phyloP scores from a whole-genome alignment of 305 asterid species.

The Solanum hybrid region DNA sequence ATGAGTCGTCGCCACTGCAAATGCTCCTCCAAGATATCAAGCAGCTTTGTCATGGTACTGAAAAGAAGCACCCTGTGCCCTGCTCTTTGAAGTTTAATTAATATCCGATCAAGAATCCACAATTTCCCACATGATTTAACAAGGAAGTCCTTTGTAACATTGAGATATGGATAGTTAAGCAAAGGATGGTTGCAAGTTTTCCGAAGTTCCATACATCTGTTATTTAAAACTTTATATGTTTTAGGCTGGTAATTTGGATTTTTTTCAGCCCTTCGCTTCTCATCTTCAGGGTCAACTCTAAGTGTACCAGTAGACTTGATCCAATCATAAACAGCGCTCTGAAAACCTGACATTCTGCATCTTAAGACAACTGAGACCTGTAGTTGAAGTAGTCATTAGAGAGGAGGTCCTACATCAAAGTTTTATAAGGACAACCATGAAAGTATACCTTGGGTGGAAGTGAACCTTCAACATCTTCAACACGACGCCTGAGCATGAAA shows the following conservation, averaged over 20 bases:
- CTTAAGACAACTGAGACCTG: constrained; percentile 91
- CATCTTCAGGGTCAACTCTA: constrained; percentile 98
- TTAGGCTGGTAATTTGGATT: constrained; percentile 80
- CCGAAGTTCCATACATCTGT: constrained; percentile 98
- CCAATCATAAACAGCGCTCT: constrained; percentile 95
- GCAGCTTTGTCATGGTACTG: constrained; percentile 98
- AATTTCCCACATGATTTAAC: constrained; percentile 95
- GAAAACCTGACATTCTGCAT: constrained; percentile 97
- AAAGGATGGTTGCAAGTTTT: constrained; percentile 96
- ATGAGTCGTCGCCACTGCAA: constrained; percentile 95
- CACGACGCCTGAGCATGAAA: constrained; percentile 99
- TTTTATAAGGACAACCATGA: neutral
- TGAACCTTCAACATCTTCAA: constrained; percentile 99
- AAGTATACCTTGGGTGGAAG: constrained; percentile 94
- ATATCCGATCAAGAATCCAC: constrained; percentile 88
- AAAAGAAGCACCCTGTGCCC: constrained; percentile 95
- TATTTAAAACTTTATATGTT: constrained; percentile 60
- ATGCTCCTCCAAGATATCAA: constrained; percentile 95
- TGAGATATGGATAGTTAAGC: constrained; percentile 89
- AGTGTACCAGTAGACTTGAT: constrained; percentile 92
- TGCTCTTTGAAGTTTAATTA: constrained; percentile 86
- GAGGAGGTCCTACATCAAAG: constrained; percentile 11
- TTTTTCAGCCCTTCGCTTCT: constrained; percentile 60
- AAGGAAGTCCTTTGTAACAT: constrained; percentile 90
- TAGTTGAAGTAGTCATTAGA: constrained; percentile 30